phyloP scores from a whole-genome alignment of 164 flowering plant species.

The Chimonanthus praecox region DNA sequence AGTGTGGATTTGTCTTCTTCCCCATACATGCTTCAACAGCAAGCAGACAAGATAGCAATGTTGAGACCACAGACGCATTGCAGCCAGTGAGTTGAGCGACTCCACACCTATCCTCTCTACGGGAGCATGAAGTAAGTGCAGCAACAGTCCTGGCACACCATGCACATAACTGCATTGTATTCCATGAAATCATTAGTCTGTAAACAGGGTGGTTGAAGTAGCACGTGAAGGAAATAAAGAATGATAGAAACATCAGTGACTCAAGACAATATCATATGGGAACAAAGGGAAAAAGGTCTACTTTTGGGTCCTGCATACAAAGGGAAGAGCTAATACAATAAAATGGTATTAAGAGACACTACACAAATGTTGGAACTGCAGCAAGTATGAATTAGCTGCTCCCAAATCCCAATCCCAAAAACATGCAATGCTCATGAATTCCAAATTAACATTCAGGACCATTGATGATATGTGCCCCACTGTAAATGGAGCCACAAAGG shows the following conservation, averaged over 20 bases:
- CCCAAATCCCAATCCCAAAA: background rate
- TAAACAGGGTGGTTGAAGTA: background rate
- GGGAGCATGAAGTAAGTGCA: conserved; percentile 68
- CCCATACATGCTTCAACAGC: conserved; percentile 88
- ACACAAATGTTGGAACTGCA: background rate
- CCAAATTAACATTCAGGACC: no score
- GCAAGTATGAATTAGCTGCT: background rate
- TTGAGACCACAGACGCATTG: conserved; percentile 67
- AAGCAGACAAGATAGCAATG: conserved; percentile 66
- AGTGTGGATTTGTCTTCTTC: conserved; percentile 69
- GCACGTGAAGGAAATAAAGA: background rate
- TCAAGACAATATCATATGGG: background rate
- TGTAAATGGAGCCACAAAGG: background rate
- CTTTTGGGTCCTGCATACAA: background rate
- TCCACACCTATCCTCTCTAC: conserved; percentile 75
- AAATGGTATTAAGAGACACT: background rate
- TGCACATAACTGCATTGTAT: conserved; percentile 53
- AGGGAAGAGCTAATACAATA: background rate
- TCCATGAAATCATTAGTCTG: conserved; percentile 7
- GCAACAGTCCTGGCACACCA: conserved; percentile 73
- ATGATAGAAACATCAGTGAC: background rate
- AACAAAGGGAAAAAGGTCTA: background rate
- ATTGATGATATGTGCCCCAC: background rate
- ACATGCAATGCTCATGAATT: no score
- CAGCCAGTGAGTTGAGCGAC: conserved; percentile 90